phyloP scores from a whole-genome alignment of 2,329 filamentous ascomycete species.

The Verticillium tricorpus region DNA sequence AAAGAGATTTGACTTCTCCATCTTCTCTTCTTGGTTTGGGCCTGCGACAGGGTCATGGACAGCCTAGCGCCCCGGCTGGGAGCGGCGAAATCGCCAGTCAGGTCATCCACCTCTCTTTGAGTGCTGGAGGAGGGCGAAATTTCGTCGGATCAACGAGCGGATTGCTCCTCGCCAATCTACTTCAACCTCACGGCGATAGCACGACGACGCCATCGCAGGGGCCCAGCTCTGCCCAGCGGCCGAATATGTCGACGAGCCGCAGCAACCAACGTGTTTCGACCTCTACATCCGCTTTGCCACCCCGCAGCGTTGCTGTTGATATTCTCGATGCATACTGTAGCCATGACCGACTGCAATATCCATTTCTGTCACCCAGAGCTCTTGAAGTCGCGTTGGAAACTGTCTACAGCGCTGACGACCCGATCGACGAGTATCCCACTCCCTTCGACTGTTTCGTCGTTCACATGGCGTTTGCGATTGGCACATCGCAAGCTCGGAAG shows the following conservation, averaged over 20 bases:
- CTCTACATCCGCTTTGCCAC: conserved; percentile 19
- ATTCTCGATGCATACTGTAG: conserved; percentile 35
- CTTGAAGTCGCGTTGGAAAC: conserved; percentile 21
- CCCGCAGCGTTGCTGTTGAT: conserved; percentile 26
- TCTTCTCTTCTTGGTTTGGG: neutral
- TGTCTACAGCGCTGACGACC: conserved; percentile 21
- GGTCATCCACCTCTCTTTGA: conserved; percentile 36
- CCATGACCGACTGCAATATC: conserved; percentile 38
- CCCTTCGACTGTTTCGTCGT: conserved; percentile 33
- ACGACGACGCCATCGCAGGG: too few relatives aligned
- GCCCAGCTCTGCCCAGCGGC: conserved; percentile 8
- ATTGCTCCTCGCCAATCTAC: conserved; percentile 34
- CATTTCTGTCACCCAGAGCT: conserved; percentile 28
- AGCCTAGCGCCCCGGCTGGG: conserved; percentile 3
- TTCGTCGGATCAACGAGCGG: conserved; percentile 36
- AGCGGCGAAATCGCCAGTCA: conserved; percentile 30
- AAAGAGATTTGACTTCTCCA: neutral
- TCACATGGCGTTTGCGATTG: conserved; percentile 39
- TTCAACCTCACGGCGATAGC: conserved; percentile 19
- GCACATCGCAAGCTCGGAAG: conserved; percentile 36
- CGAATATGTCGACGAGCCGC: neutral
- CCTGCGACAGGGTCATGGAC: neutral
- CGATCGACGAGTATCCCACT: neutral
- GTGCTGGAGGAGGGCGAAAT: conserved; percentile 34
- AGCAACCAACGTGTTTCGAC: conserved; percentile 5